phyloP scores from a whole-genome alignment of 345 rosid species.

The Populus ilicifolia region DNA sequence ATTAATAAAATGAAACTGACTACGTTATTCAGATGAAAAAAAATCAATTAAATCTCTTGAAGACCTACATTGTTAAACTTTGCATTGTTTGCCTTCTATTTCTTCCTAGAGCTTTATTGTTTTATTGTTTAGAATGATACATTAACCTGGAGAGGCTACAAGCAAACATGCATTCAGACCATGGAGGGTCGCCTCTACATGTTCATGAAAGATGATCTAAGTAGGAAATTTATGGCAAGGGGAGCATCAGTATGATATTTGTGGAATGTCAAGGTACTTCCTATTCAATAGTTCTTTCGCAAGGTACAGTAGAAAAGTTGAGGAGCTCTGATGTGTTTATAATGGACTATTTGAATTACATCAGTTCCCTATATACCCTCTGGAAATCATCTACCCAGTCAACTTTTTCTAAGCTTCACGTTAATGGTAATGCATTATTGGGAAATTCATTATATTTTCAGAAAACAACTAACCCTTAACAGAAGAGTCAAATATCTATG shows the following conservation, averaged over 20 bases:
- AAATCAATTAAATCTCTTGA: not conserved
- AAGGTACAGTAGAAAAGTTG: not conserved
- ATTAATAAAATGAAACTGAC: not conserved
- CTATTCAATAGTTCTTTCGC: not conserved
- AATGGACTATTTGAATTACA: not conserved
- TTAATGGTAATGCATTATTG: not conserved
- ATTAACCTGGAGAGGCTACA: not conserved
- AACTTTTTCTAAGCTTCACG: not conserved
- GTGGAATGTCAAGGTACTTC: not conserved
- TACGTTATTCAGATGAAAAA: not conserved
- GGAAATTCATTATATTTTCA: not conserved
- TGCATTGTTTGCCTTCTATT: not conserved
- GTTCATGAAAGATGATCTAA: not conserved
- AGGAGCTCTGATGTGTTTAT: not conserved
- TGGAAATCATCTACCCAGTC: not conserved
- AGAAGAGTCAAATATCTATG: not conserved
- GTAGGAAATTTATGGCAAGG: not conserved
- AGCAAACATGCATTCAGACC: not conserved
- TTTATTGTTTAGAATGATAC: not conserved
- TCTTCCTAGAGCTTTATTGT: not conserved
- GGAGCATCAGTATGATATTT: not conserved
- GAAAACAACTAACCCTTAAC: not conserved
- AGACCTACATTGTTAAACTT: not conserved
- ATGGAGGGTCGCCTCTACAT: not conserved
- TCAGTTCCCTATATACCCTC: not conserved